A percentile compares a stretch with the other conserved stretches of the same genome.
These are phyloP conservation scores for Drechslerella dactyloides DNA, from an alignment of 2,329 filamentous ascomycete species.

Conservation along the genomic window DNA sequence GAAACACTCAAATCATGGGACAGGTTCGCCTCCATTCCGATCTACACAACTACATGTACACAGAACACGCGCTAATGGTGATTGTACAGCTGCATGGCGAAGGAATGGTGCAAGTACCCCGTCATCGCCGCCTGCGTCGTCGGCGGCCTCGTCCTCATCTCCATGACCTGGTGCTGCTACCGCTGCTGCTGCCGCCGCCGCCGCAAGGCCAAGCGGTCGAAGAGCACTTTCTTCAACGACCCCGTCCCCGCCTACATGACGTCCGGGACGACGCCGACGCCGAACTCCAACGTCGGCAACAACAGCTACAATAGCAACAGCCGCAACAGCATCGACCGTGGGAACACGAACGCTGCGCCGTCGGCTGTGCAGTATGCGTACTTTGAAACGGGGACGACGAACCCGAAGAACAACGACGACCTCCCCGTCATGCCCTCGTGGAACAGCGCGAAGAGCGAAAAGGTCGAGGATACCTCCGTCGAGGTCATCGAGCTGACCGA, in stretches of 20 bases:
- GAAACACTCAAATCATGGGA: slow-evolving; percentile 46
- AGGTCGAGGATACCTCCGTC: slow-evolving; percentile 49
- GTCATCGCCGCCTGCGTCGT: slow-evolving; percentile 54
- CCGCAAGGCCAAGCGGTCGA: slow-evolving; percentile 35
- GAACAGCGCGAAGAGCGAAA: slow-evolving; percentile 51
- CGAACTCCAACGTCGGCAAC: slow-evolving; percentile 3
- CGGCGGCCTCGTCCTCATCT: slow-evolving; percentile 52
- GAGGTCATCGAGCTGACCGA: slow-evolving; percentile 45
- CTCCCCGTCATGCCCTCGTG: slow-evolving; percentile 55
- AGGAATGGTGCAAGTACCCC: slow-evolving; percentile 52
- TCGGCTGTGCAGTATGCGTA: slow-evolving; percentile 53
- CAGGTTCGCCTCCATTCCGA: slow-evolving; percentile 38
- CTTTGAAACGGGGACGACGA: slow-evolving; percentile 47
- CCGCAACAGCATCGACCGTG: background rate
- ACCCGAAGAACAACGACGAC: slow-evolving; percentile 51
- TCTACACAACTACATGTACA: background rate
- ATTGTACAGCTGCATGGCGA: slow-evolving; percentile 40
- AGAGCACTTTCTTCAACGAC: slow-evolving; percentile 48
- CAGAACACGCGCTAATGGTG: background rate
- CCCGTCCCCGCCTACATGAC: slow-evolving; percentile 40
- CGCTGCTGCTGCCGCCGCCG: slow-evolving; percentile 52
- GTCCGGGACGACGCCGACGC: background rate
- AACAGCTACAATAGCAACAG: slow-evolving; percentile 2
- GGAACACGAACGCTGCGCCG: slow-evolving; percentile 21
- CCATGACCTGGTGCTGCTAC: slow-evolving; percentile 54